Evolutionary conservation across 2,329 filamentous ascomycete species (phyloP).

Genomic region (Zopfia rhizophila): DNA sequence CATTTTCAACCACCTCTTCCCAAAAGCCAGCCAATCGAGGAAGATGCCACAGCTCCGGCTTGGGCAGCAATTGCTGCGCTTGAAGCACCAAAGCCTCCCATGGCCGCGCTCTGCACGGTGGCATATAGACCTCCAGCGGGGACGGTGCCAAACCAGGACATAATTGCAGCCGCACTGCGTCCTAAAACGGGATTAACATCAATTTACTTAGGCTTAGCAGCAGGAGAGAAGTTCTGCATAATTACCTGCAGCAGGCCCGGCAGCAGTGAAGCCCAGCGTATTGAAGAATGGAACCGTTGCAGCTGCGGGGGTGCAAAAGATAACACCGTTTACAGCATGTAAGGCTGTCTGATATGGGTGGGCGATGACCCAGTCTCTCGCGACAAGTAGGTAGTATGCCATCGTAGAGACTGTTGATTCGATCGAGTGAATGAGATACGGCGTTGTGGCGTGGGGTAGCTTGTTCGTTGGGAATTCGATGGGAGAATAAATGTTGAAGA

Average conservation of each 20-base stretch:
- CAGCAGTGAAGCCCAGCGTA: slow-evolving; percentile 31
- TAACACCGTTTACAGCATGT: slow-evolving; percentile 33
- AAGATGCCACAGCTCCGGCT: slow-evolving; percentile 29
- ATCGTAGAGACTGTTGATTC: no score
- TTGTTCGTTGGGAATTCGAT: no score
- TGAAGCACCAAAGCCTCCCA: slow-evolving; percentile 43
- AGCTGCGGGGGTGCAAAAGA: slow-evolving; percentile 34
- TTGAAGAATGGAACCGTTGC: slow-evolving; percentile 34
- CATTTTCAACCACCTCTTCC: no score
- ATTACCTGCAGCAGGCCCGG: slow-evolving; percentile 36
- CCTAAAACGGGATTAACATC: no score
- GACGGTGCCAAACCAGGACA: slow-evolving; percentile 33
- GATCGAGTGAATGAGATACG: no score
- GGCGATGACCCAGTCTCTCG: slow-evolving; percentile 27
- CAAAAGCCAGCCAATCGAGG: slow-evolving; percentile 22
- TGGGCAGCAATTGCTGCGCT: slow-evolving; percentile 32
- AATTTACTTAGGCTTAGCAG: background rate
- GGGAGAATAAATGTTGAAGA: no score
- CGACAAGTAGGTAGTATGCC: no score
- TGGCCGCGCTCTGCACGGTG: slow-evolving; percentile 41
- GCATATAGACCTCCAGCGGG: slow-evolving; percentile 37
- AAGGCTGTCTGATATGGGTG: slow-evolving; percentile 39
- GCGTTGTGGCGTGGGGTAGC: no score
- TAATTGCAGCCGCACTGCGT: slow-evolving; percentile 28
- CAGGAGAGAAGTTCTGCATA: slow-evolving; percentile 1